Conservation (phyloP, 345 rosid species). For the Hibiscus syriacus region DNA sequence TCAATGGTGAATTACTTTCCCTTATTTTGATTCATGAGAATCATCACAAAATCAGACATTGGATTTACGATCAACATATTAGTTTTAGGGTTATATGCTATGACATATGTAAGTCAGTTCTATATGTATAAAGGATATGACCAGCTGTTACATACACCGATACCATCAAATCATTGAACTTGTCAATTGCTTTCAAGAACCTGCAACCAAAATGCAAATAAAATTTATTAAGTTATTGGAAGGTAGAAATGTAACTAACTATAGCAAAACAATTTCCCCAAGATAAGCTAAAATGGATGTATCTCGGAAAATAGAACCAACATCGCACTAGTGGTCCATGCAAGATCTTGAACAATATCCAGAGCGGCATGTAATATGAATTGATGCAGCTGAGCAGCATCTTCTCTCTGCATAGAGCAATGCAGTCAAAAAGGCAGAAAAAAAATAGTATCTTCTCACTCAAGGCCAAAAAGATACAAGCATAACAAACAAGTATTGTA, state of each 20-base stretch:
- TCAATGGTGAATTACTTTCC: no score
- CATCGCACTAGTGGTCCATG: constrained; percentile 87
- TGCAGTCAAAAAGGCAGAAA: constrained; percentile 2
- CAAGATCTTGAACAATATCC: constrained; percentile 60
- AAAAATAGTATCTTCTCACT: neutral
- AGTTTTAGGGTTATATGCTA: neutral
- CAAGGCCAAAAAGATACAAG: neutral
- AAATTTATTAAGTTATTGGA: neutral
- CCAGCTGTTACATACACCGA: constrained; percentile 87
- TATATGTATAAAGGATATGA: constrained; percentile 69
- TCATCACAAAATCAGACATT: neutral
- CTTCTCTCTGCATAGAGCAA: constrained; percentile 72
- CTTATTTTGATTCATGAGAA: neutral
- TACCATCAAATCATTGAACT: constrained; percentile 89
- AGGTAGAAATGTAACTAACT: neutral
- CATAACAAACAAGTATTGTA: neutral
- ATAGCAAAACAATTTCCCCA: neutral
- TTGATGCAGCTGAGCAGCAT: constrained; percentile 92
- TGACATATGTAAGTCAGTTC: neutral
- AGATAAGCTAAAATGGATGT: neutral
- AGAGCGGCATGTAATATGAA: constrained; percentile 89
- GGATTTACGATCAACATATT: no score
- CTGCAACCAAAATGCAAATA: constrained; percentile 24
- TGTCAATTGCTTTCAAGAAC: constrained; percentile 89
- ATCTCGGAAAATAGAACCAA: constrained; percentile 23